Evolutionary conservation across 2,329 filamentous ascomycete species (phyloP), one percentile per base, ranked within the genome.

Genomic region (Calonectria montana): DNA sequence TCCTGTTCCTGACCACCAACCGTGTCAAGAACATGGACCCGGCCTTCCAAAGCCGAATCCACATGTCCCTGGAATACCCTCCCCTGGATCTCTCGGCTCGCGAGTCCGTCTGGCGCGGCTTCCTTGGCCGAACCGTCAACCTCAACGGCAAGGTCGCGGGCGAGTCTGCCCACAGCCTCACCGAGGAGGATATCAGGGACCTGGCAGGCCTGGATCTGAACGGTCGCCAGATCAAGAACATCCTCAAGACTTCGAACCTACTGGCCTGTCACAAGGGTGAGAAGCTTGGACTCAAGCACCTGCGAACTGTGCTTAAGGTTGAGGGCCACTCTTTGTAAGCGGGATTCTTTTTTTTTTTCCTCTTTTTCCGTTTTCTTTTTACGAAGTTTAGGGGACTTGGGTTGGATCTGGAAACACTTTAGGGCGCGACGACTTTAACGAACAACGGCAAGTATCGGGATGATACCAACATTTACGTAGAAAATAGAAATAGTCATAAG

Each of bases 211-310:
- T 87, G 63, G 79, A 84, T 5, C 80, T 88, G 50, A 88, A 89
- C 61, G 87, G 87, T 4, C 80, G 87, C 25, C 86, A 89, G 81
- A 89, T 89, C 70, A 88, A 88, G 81, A 88, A 87, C 59, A 73
- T 84, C n/a, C 78, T 86, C 76, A 86, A 86, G 79, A 80, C 77
- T 15, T 80, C 79, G 15, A 80, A 79, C 45, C 53, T 83, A 50
- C 67, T 83, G 67, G 81, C 82, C 13, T 81, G 74, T 13, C 81
- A 82, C 53, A 78, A 79, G 71, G 75, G 68, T 3, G 76, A 82
- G 78, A 78, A 74, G 65, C 63, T 84, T 59, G 70, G 69, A 1
- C 79, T 80, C 55, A 62, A 70, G 21, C 81, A 83, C 62, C 27
- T 84, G 47, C 70, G 73, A 59, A 81, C 75, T n/a, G 82, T 83